Evolutionary conservation across 2,329 filamentous ascomycete species (phyloP), one percentile per base, ranked within the genome.

Genomic region (Neofusicoccum kwambonambiense): DNA sequence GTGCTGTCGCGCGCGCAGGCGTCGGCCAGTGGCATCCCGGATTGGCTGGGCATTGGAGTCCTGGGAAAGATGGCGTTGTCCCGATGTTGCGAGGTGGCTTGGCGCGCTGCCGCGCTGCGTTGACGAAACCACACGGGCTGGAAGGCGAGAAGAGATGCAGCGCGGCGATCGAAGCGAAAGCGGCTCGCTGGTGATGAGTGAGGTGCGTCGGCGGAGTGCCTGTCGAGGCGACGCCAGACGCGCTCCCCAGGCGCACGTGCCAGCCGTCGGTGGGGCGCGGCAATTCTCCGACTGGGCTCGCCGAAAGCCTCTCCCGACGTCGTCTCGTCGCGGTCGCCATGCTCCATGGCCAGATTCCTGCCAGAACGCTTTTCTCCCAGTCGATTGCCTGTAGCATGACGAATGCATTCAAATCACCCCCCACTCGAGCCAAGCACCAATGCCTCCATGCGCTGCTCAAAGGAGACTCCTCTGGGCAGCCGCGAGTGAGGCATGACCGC

Each of bases 1-100:
- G 31, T 60, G 42, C 56, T 60, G 42, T 60, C 56, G 41, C 56
- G 56, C 56, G 56, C 56, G 56, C 56, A 60, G 56, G n/a, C 56
- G 56, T 60, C 56, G 56, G 56, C 41, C 27, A 60, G 15, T 60
- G 12, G 56, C 41, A 35, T 60, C 15, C n/a, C 42, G 56, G 31
- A 17, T 39, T 39, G 9, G 41, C n/a, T 19, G 41, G 5, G 41
- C 56, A 60, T 60, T 45, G 47, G 56, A 35, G 15, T 9, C 6
- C 44, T 6, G 4, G 22, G 4, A 9, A 39, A 31, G 27, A 31
- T 31, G 27, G 27, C 27, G 27, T 31, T 31, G 6, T 31, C 27
- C 6, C 27, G 27, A 31, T 31, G 5, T 31, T 31, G 27, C 27
- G 27, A 31, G 27, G 27, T 31, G 27, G 27, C 27, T 31, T 31